phyloP scores from a whole-genome alignment of 371 early-diverging fungal species.

The Mucor indicus region DNA sequence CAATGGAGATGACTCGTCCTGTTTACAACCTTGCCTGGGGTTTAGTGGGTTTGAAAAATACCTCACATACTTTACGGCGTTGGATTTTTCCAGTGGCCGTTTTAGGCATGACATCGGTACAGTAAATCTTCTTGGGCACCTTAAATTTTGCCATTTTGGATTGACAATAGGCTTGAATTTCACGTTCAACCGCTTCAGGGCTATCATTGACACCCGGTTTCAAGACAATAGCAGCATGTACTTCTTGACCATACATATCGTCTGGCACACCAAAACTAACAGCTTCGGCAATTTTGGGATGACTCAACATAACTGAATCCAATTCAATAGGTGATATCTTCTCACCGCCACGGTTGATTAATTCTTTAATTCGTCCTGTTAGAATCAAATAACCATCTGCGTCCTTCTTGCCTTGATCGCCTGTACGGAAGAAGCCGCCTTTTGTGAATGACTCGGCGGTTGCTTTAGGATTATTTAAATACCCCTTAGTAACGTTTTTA shows the following conservation, averaged over 20 bases:
- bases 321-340: conserved; percentile 82
- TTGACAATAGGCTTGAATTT: conserved; percentile 46
- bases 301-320: conserved; percentile 70
- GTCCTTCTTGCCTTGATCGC: conserved; percentile 77
- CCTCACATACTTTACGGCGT: conserved; percentile 52
- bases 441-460: conserved; percentile 66
- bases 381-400: conserved; percentile 69
- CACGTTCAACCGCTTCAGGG: conserved; percentile 32
- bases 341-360: conserved; percentile 81
- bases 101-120: conserved; percentile 69
- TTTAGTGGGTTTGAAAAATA: conserved; percentile 48
- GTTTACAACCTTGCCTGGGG: too few species aligned
- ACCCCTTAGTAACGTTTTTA: conserved; percentile 71
- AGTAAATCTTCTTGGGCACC: conserved; percentile 71
- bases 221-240: conserved; percentile 75
- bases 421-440: conserved; percentile 75
- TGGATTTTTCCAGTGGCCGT: conserved; percentile 78
- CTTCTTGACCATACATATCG: conserved; percentile 79
- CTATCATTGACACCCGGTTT: conserved; percentile 20
- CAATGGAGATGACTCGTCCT: too few species aligned
- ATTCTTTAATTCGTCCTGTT: conserved; percentile 80
- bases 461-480: conserved; percentile 80
- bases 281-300: conserved; percentile 73
- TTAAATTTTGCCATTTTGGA: conserved; percentile 76
- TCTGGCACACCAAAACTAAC: conserved; percentile 76